Percentiles rank a stretch among this genome's conserved stretches.
These are phyloP conservation scores for Fusarium equiseti DNA, from an alignment of 2,329 filamentous ascomycete genomes.

Conservation along the genomic window DNA sequence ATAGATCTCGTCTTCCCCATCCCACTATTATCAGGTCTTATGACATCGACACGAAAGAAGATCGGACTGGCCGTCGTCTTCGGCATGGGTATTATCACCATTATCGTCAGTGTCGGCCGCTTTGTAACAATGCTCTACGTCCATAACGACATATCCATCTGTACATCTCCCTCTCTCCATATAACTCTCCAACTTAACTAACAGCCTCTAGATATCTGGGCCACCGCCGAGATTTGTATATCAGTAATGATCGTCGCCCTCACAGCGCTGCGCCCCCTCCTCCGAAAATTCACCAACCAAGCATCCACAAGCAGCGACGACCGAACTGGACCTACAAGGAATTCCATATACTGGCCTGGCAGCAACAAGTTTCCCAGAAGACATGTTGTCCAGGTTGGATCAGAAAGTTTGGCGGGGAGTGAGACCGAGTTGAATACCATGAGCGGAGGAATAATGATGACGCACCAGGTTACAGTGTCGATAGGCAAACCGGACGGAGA, in stretches of 20 bases:
- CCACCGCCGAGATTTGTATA: conserved; percentile 16
- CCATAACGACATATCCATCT: conserved; percentile 10
- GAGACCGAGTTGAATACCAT: conserved; percentile 1
- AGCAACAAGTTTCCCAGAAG: background rate
- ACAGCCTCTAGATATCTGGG: background rate
- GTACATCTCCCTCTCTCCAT: background rate
- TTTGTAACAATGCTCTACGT: conserved; percentile 7
- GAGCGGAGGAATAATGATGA: background rate
- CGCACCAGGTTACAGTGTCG: background rate
- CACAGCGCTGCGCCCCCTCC: background rate
- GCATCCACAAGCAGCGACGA: background rate
- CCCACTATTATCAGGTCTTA: background rate
- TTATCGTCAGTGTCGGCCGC: conserved; percentile 1
- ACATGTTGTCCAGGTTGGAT: background rate
- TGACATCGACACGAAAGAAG: background rate
- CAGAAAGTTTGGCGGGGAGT: background rate
- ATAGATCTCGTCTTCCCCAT: background rate
- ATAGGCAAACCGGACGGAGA: background rate
- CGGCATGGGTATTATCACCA: background rate
- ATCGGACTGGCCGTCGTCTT: conserved; percentile 1
- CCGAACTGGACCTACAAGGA: accelerated
- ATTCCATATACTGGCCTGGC: background rate
- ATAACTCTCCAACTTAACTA: too few relatives aligned
- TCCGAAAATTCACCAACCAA: background rate
- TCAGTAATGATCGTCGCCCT: conserved; percentile 14